Evolutionary conservation across 2,329 filamentous ascomycete genomes (phyloP).

Genomic region (Penicillium sp.): DNA sequence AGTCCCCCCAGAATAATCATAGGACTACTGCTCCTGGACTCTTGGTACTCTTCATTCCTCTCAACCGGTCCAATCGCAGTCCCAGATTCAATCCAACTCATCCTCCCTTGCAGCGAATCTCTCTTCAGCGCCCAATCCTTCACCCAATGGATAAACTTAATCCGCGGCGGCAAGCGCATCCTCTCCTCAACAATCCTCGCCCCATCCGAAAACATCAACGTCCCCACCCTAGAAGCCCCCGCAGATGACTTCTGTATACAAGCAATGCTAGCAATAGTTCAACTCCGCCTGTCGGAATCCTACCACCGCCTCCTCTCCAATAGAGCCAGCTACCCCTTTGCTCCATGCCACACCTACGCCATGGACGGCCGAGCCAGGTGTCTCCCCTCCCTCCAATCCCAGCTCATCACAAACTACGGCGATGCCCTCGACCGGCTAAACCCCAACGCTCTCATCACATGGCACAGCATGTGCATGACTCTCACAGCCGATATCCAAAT

Average conservation of each 20-base stretch:
- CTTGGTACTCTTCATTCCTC: slow-evolving; percentile 51
- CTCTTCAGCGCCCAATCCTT: slow-evolving; percentile 46
- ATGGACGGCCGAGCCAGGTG: slow-evolving; percentile 50
- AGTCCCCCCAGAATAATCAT: slow-evolving; percentile 41
- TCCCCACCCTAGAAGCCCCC: slow-evolving; percentile 36
- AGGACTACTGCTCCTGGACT: slow-evolving; percentile 48
- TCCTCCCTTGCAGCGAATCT: slow-evolving; percentile 48
- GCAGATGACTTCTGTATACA: slow-evolving; percentile 41
- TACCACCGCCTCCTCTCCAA: slow-evolving; percentile 46
- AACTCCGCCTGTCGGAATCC: slow-evolving; percentile 45
- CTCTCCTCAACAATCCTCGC: slow-evolving; percentile 35
- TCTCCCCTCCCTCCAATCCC: slow-evolving; percentile 35
- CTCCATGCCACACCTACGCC: slow-evolving; percentile 49
- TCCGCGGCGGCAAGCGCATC: slow-evolving; percentile 37
- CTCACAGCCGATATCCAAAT: slow-evolving; percentile 54
- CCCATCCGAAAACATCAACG: slow-evolving; percentile 37
- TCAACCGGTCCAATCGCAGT: slow-evolving; percentile 49
- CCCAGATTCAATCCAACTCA: slow-evolving; percentile 49
- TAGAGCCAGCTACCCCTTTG: slow-evolving; percentile 41
- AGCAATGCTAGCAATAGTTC: slow-evolving; percentile 41
- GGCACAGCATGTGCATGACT: slow-evolving; percentile 56
- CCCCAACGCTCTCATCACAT: slow-evolving; percentile 52
- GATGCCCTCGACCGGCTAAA: slow-evolving; percentile 46
- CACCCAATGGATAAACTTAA: slow-evolving; percentile 39
- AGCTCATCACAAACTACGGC: slow-evolving; percentile 39